These are phyloP conservation scores for Vachellia pachyceras DNA, from an alignment of 306 rosid species.

Conservation along the genomic window DNA sequence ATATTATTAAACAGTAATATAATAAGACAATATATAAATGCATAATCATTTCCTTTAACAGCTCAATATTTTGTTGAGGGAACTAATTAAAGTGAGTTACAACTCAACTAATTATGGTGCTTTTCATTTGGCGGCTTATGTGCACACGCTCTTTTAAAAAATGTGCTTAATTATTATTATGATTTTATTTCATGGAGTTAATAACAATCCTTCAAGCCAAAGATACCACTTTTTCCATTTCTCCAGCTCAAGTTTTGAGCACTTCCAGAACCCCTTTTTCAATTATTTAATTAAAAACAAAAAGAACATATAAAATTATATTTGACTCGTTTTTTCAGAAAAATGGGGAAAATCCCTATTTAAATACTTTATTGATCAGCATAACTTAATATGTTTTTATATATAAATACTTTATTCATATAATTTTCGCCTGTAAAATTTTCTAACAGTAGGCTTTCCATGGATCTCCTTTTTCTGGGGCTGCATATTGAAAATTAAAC, in stretches of 20 bases:
- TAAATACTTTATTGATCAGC: too few species aligned
- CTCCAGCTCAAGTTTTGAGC: slow-evolving; percentile 36
- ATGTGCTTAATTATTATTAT: slow-evolving; percentile 30
- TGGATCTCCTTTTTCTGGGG: too few species aligned
- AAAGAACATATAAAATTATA: too few species aligned
- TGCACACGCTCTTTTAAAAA: slow-evolving; percentile 43
- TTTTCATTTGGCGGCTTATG: slow-evolving; percentile 51
- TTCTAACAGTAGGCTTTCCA: too few species aligned
- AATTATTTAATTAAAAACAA: too few species aligned
- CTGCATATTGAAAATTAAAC: too few species aligned
- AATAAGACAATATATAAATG: not conserved
- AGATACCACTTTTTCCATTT: slow-evolving; percentile 45
- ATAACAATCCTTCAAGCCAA: slow-evolving; percentile 61
- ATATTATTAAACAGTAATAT: not conserved
- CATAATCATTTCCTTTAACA: not conserved
- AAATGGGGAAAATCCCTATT: too few species aligned
- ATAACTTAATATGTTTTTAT: too few species aligned
- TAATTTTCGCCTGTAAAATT: too few species aligned
- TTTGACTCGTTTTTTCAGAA: too few species aligned
- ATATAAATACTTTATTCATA: too few species aligned
- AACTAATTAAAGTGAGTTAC: slow-evolving; percentile 13
- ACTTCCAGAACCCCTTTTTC: slow-evolving; percentile 31
- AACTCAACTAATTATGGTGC: slow-evolving; percentile 38
- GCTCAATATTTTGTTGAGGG: not conserved
- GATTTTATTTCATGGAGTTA: slow-evolving; percentile 31